phyloP scores from a whole-genome alignment of 306 rosid genomes.

The Astragalus glycyphyllos region DNA sequence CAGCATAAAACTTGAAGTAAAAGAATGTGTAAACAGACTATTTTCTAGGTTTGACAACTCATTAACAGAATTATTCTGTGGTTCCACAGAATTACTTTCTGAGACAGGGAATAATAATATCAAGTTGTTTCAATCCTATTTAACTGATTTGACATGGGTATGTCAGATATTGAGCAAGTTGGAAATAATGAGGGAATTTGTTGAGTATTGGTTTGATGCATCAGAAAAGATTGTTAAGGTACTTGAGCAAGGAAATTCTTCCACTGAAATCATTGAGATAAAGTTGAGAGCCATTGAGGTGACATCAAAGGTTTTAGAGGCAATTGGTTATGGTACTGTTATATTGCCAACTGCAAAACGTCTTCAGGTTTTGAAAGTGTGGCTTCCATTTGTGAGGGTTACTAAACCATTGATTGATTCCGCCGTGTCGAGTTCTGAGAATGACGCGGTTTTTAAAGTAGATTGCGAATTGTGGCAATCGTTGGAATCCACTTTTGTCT shows the following conservation, averaged over 20 bases:
- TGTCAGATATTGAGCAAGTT: conserved; percentile 71
- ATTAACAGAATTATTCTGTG: conserved; percentile 57
- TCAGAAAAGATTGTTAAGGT: conserved; percentile 79
- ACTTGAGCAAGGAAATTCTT: conserved; percentile 58
- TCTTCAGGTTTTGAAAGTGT: conserved; percentile 69
- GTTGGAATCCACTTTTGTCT: conserved; percentile 78
- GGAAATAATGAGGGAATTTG: conserved; percentile 84
- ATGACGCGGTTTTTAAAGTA: conserved; percentile 49
- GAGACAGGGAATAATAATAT: conserved; percentile 48
- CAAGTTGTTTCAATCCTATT: conserved; percentile 58
- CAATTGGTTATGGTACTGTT: conserved; percentile 76
- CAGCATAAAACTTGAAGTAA: conserved; percentile 67
- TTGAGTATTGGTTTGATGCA: conserved; percentile 77
- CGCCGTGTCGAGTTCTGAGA: conserved; percentile 45
- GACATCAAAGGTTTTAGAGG: conserved; percentile 81
- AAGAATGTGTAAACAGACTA: conserved; percentile 68
- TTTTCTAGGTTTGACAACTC: conserved; percentile 60
- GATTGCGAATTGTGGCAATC: conserved; percentile 87
- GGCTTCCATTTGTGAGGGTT: conserved; percentile 93
- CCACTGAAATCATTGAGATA: conserved; percentile 56
- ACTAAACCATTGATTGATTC: conserved; percentile 83
- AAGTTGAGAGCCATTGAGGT: conserved; percentile 73
- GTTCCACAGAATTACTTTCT: conserved; percentile 54
- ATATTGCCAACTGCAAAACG: conserved; percentile 74
- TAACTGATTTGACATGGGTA: conserved; percentile 86